Evolutionary conservation across 2,329 filamentous ascomycete species (phyloP), one percentile per base, ranked within the genome.

Genomic region (Aciculosporium take): DNA sequence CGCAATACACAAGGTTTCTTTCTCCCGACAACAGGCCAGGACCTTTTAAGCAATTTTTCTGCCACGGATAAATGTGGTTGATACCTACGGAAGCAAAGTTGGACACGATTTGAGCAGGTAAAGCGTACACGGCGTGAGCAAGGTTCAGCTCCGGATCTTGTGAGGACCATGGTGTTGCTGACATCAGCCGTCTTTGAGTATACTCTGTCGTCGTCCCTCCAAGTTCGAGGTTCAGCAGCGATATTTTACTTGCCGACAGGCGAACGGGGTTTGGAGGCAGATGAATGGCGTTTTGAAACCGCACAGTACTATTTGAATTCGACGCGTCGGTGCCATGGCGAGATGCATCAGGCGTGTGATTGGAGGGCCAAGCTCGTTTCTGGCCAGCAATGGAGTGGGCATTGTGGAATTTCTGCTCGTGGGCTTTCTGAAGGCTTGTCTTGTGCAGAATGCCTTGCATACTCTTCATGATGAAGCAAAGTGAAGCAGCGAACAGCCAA

Each of bases 1-100:
- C 83, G 33, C 78, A 83, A 54, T 87, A 88, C n/a, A 87, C 78
- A 8, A 88, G 65, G 50, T 84, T 86, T 47, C 69, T 74, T 39
- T 74, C 65, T 13, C 81, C 81, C 5, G 64, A 57, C 10, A 88
- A 63, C 15, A 86, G 65, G 0, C 81, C 79, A 3, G 74, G 75
- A 0, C 76, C 76, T 40, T 81, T 65, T 7, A 88, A 66, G 52
- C 83, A 88, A 43, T 78, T 76, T 39, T 81, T 81, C 58, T 87
- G 83, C 83, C 83, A 88, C 2, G 80, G 79, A 51, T 87, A 87
- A 45, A 87, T 87, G 48, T 71, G 72, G 31, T 67, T 71, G 42
- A 88, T 81, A n/a, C 82, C 82, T 30, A 83, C 64, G 0, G 64
- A 60, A 37, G 67, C 68, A 52, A 87, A 72, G 51, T 86, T 87